Evolutionary conservation across 495 filamentous ascomycete species (phyloP), one percentile per base, ranked within the genome.

Genomic region (Glarea lozoyensis): DNA sequence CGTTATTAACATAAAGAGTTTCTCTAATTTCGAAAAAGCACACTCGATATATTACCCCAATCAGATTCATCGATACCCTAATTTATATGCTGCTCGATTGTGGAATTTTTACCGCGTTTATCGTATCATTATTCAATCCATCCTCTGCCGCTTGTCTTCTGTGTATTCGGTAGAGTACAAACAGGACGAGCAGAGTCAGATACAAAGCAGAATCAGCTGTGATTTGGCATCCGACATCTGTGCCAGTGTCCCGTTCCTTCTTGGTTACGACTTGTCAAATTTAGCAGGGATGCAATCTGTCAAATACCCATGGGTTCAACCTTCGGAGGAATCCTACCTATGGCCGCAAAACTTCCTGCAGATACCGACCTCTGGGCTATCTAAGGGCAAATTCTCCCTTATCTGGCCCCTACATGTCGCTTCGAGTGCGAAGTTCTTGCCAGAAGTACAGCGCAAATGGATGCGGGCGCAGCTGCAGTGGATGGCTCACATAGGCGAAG

Each of bases 71-170:
- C 16, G 25, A 40, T 46, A 46, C 25, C 13, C 29, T 19, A 21
- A 40, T 10, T 40, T 40, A 12, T 46, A 40, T 13, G 18, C 13
- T 21, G 37, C 44, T 10, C 44, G 44, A 1, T 35, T 46, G 12
- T 46, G 44, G 44, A 46, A 46, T 31, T n/a, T 40, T 5, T 46
- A 33, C 15, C 37, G 44, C 10, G 44, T 46, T 9, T 46, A 24
- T n/a, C 44, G 44, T 35, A 35, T 46, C 4, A 46, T 46, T n/a
- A 16, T 46, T 11, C 44, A 46, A 23, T 46, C 44, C 24, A 46
- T 46, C 18, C 5, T 46, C 17, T 21, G 40, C 16, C 35, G 44
- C 20, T 18, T 4, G 11, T 13, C 29, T 12, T 35, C 44, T 13
- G 35, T 30, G 41, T 32, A 22, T 3, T 20, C 3, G 7, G 37